Evolutionary conservation across 2,329 filamentous ascomycete species (phyloP).

Genomic region (Xylaria multiplex): DNA sequence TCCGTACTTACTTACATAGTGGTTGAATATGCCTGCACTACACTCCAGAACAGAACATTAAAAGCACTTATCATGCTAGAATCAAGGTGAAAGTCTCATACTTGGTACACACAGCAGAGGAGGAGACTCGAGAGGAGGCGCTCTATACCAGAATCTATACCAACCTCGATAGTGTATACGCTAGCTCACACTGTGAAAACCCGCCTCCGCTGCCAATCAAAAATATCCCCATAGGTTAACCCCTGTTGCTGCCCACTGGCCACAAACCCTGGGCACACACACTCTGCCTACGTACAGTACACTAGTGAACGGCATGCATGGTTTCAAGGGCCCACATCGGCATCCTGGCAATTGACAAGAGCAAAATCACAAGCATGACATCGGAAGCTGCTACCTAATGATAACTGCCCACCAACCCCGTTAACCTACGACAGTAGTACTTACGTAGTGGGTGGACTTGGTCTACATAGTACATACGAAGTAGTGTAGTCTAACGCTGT

Average conservation of each 20-base stretch:
- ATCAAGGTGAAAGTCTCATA: too few species aligned
- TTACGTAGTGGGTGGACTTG: too few species aligned
- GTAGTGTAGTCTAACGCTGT: conserved; percentile 3
- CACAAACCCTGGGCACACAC: conserved; percentile 10
- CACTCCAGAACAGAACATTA: too few species aligned
- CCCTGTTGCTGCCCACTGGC: background rate
- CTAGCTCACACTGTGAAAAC: background rate
- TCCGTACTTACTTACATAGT: too few species aligned
- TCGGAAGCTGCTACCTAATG: conserved; percentile 18
- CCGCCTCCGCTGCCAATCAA: conserved; percentile 13
- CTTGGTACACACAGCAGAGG: too few species aligned
- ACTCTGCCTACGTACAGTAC: conserved; percentile 4
- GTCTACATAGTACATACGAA: background rate
- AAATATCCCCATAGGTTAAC: background rate
- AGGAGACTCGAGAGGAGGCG: too few species aligned
- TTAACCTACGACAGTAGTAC: background rate
- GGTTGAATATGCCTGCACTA: too few species aligned
- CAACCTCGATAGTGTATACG: too few species aligned
- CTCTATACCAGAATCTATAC: too few species aligned
- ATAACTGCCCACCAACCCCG: conserved; percentile 24
- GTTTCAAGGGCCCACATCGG: conserved; percentile 29
- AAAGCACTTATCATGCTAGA: too few species aligned
- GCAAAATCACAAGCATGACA: conserved; percentile 18
- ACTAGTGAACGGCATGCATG: conserved; percentile 32
- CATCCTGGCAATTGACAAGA: conserved; percentile 22